A percentile compares a stretch with the other conserved stretches of the same genome.
These are phyloP conservation scores for Cardamine chenopodiifolia DNA, from an alignment of 345 rosid genomes.

Conservation along the genomic window DNA sequence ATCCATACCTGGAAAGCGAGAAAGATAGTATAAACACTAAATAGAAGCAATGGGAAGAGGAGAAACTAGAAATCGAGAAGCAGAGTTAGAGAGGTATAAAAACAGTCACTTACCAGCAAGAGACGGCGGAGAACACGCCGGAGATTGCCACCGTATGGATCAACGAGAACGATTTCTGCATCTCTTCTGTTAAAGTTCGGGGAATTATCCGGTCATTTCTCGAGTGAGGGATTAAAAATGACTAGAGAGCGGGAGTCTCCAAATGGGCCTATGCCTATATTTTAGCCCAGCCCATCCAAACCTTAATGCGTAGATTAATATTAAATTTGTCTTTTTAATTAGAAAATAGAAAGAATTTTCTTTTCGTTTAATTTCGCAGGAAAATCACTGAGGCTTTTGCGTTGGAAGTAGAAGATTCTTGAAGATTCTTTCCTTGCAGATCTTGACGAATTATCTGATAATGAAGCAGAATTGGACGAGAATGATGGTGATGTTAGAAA, in stretches of 20 bases:
- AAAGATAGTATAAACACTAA: constrained; percentile 19
- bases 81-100: neutral
- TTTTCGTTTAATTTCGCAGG: too few species aligned
- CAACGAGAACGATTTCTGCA: constrained; percentile 69
- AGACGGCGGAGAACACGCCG: constrained; percentile 81
- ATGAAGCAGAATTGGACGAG: neutral
- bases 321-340: neutral
- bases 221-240: neutral
- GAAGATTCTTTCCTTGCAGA: too few species aligned
- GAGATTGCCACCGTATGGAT: constrained; percentile 78
- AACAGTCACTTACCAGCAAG: constrained; percentile 54
- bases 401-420: too few species aligned
- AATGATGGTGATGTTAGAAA: neutral
- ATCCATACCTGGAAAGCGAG: constrained; percentile 69
- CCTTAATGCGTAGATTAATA: neutral
- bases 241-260: constrained; percentile 15
- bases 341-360: too few species aligned
- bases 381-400: too few species aligned
- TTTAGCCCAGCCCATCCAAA: constrained; percentile 2
- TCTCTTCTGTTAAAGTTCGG: neutral
- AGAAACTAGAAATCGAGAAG: neutral
- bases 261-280: constrained; percentile 13
- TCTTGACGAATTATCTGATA: neutral
- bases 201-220: neutral
- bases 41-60: neutral